phyloP scores from a whole-genome alignment of 108 stramenopile genomes.

The Stephanodiscus minutulus region DNA sequence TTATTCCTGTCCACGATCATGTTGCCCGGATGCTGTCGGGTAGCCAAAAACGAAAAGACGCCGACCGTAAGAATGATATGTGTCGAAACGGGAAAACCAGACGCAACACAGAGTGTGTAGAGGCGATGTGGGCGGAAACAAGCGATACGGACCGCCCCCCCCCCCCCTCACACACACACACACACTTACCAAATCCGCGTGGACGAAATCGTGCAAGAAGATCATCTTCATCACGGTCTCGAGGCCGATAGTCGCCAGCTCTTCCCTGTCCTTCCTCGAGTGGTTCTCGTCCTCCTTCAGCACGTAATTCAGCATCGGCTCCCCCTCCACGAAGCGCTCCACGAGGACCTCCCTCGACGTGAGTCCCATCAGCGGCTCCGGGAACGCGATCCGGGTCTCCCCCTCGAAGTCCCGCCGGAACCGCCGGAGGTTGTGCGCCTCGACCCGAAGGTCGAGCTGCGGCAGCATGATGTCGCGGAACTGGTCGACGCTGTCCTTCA shows the following conservation, averaged over 20 bases:
- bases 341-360: conserved; percentile 71
- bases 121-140: not conserved
- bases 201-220: conserved; percentile 75
- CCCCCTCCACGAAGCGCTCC: conserved; percentile 87
- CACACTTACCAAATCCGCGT: conserved; percentile 82
- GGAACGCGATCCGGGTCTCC: conserved; percentile 71
- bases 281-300: conserved; percentile 53
- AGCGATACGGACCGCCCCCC: not conserved
- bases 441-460: conserved; percentile 85
- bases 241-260: conserved; percentile 74
- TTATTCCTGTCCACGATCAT: conserved; percentile 69
- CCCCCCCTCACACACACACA: too few relatives aligned
- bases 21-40: conserved; percentile 59
- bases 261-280: conserved; percentile 54
- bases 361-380: conserved; percentile 72
- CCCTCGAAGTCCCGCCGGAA: conserved; percentile 75
- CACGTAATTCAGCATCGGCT: conserved; percentile 74
- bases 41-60: not conserved
- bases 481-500: conserved; percentile 83
- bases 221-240: conserved; percentile 90
- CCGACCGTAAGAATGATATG: not conserved
- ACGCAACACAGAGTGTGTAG: too few relatives aligned
- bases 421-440: conserved; percentile 73
- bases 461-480: conserved; percentile 84
- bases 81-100: not conserved